Percentiles rank a stretch among this genome's conserved stretches.
These are phyloP conservation scores for Calycina herbarum DNA, from an alignment of 2,329 filamentous ascomycete species.

Conservation along the genomic window DNA sequence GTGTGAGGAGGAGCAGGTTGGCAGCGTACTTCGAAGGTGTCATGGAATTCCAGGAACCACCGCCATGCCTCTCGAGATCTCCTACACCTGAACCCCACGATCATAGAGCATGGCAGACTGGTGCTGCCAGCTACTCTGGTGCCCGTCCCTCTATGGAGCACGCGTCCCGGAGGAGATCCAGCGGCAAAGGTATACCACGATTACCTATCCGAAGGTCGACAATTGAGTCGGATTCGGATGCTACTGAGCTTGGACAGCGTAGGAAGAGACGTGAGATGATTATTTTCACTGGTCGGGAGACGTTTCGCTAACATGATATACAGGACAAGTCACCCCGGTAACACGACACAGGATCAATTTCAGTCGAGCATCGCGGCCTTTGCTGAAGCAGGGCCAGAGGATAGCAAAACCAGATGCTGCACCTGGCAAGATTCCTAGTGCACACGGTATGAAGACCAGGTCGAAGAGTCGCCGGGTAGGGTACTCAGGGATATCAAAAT, in stretches of 20 bases:
- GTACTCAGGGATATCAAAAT: conserved; percentile 11
- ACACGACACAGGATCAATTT: conserved; percentile 4
- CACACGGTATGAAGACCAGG: conserved; percentile 18
- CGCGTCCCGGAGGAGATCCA: conserved; percentile 1
- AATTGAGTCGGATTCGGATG: conserved; percentile 16
- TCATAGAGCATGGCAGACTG: conserved; percentile 8
- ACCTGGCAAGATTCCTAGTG: neutral
- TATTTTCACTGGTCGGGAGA: neutral
- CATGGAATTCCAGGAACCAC: conserved; percentile 20
- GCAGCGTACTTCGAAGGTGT: conserved; percentile 21
- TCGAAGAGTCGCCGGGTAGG: conserved; percentile 14
- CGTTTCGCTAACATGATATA: conserved; percentile 9
- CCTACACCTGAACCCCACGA: conserved; percentile 12
- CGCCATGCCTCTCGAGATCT: conserved; percentile 18
- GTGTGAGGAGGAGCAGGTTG: conserved; percentile 18
- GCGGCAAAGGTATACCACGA: conserved; percentile 6
- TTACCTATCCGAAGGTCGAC: conserved; percentile 11
- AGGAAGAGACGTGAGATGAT: conserved; percentile 15
- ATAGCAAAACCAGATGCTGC: neutral
- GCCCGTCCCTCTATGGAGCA: conserved; percentile 1
- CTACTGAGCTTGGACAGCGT: neutral
- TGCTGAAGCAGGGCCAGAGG: neutral
- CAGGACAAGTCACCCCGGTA: conserved; percentile 15
- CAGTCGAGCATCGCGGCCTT: neutral
- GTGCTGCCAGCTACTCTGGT: neutral